Evolutionary conservation across 768 basidiomycete species (phyloP).

Genomic region (Mycena belliarum): DNA sequence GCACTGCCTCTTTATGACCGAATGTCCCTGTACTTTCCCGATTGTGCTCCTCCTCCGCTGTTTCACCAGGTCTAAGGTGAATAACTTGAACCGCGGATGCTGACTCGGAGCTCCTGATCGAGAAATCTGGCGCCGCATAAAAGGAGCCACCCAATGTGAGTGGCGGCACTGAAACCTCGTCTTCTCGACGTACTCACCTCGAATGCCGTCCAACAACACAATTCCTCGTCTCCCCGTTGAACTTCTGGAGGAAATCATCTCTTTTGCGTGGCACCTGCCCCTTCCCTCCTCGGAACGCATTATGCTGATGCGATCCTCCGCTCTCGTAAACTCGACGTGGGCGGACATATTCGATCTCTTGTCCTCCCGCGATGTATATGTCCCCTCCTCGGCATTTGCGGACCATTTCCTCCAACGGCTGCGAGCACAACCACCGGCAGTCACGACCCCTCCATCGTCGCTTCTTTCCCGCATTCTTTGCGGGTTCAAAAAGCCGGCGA

Average conservation of each 20-base stretch:
- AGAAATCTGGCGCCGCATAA: too few species aligned
- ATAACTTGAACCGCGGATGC: too few species aligned
- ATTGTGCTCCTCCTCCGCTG: too few species aligned
- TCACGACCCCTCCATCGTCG: neutral
- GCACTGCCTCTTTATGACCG: too few species aligned
- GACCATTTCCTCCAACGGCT: conserved; percentile 12
- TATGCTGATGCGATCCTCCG: conserved; percentile 22
- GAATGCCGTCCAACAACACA: neutral
- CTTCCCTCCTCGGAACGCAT: conserved; percentile 20
- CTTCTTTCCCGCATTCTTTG: neutral
- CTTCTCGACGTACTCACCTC: neutral
- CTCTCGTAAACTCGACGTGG: conserved; percentile 25
- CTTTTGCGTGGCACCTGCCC: conserved; percentile 18
- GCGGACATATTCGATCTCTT: conserved; percentile 10
- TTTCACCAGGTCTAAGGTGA: too few species aligned
- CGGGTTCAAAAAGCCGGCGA: neutral
- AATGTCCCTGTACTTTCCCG: too few species aligned
- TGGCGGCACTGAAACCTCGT: too few species aligned
- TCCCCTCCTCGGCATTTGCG: conserved; percentile 21
- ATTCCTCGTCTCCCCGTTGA: conserved; percentile 21
- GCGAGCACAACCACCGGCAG: neutral
- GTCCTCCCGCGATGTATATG: conserved; percentile 22
- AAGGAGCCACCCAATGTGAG: too few species aligned
- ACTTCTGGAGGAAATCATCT: conserved; percentile 19
- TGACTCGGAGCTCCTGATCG: too few species aligned